These are phyloP conservation scores for Acorus gramineus DNA, from an alignment of 106 monocot genomes.

Conservation along the genomic window DNA sequence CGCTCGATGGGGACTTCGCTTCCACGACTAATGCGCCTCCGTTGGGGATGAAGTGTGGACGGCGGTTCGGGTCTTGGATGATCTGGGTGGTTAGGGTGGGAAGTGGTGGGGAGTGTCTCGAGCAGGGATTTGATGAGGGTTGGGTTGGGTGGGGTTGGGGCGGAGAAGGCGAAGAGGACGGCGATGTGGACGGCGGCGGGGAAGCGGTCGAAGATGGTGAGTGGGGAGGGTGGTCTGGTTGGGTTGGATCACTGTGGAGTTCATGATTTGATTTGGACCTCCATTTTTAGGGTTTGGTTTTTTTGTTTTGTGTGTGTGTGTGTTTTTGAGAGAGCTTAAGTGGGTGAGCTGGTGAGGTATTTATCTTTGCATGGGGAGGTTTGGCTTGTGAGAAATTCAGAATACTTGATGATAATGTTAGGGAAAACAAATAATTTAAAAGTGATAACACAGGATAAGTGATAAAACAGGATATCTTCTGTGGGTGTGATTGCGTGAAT, in stretches of 20 bases:
- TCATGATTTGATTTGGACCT: slow-evolving; percentile 14
- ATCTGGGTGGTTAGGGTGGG: slow-evolving; percentile 1
- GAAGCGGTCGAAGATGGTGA: slow-evolving; percentile 38
- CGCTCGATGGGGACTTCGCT: slow-evolving; percentile 9
- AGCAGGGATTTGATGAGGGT: slow-evolving; percentile 1
- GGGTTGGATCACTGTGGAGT: neutral
- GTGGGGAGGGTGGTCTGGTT: slow-evolving; percentile 12
- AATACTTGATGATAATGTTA: too few relatives aligned
- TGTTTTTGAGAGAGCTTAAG: too few relatives aligned
- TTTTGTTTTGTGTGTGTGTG: too few relatives aligned
- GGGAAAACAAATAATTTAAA: too few relatives aligned
- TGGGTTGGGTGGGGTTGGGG: slow-evolving; percentile 8
- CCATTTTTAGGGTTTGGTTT: slow-evolving; percentile 8
- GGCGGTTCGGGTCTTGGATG: neutral
- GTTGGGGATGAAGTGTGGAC: neutral
- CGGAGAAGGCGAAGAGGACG: slow-evolving; percentile 4
- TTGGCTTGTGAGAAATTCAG: too few relatives aligned
- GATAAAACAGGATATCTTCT: too few relatives aligned
- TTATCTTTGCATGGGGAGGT: too few relatives aligned
- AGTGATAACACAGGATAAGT: too few relatives aligned
- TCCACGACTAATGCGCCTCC: slow-evolving; percentile 29
- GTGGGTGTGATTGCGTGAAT: too few relatives aligned
- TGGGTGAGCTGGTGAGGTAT: too few relatives aligned
- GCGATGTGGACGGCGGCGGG: slow-evolving; percentile 22
- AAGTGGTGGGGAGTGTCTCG: slow-evolving; percentile 1